A percentile compares a stretch with the other conserved stretches of the same genome.
These are phyloP conservation scores for Eucalyptus shirleyi DNA, from an alignment of 345 rosid species.

Conservation along the genomic window DNA sequence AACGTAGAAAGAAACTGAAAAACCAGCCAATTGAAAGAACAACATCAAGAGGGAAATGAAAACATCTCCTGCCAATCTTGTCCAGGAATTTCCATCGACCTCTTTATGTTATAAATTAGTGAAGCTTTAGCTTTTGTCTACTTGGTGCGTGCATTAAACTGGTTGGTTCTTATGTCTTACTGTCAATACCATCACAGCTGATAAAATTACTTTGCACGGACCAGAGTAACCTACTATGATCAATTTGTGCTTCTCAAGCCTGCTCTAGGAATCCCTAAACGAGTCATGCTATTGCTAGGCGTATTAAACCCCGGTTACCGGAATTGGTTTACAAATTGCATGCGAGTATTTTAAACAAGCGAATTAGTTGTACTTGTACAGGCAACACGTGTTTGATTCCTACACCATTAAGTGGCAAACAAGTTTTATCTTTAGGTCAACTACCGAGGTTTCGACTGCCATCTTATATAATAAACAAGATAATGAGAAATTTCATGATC, in stretches of 20 bases:
- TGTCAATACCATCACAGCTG: neutral
- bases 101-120: neutral
- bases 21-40: neutral
- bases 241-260: neutral
- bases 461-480: neutral
- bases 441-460: neutral
- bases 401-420: neutral
- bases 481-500: neutral
- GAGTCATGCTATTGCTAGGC: neutral
- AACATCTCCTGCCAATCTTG: neutral
- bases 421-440: neutral
- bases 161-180: neutral
- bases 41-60: neutral
- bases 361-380: neutral
- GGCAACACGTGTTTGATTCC: neutral
- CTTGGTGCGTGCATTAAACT: neutral
- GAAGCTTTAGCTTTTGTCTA: neutral
- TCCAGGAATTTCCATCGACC: neutral
- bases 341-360: neutral
- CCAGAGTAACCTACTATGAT: neutral
- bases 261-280: neutral
- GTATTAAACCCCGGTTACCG: neutral
- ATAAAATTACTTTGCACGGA: neutral
- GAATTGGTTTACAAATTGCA: neutral
- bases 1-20: neutral